A percentile compares a stretch with the other conserved stretches of the same genome.
phyloP scores from a whole-genome alignment of 257 asterid genomes.

The Handroanthus guayacan region DNA sequence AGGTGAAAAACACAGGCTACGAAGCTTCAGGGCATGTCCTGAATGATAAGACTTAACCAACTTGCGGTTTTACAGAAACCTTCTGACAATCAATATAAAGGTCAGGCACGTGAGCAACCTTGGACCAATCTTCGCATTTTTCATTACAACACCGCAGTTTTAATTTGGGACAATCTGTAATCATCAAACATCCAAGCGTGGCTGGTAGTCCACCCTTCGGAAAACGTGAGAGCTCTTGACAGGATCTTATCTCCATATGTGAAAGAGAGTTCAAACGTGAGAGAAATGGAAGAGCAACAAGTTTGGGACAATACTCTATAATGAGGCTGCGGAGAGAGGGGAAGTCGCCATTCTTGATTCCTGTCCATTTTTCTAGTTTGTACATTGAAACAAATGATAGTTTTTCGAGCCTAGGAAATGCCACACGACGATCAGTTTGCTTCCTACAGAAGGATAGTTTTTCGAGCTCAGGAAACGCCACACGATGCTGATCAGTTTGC shows the following conservation, averaged over 20 bases:
- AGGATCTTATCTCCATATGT: conserved; percentile 30
- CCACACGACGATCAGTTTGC: background rate
- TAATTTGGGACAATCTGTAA: conserved; percentile 23
- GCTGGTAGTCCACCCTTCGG: conserved; percentile 19
- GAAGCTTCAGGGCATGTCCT: too few species aligned
- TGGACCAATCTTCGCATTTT: background rate
- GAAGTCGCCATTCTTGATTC: conserved; percentile 23
- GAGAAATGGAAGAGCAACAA: conserved; percentile 25
- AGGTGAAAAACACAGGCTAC: too few species aligned
- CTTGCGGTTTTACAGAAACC: too few species aligned
- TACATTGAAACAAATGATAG: conserved; percentile 37
- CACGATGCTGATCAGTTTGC: background rate
- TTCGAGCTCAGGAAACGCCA: conserved; percentile 37
- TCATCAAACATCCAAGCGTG: conserved; percentile 9
- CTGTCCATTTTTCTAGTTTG: conserved; percentile 35
- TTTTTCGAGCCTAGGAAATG: conserved; percentile 40
- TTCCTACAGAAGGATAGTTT: conserved; percentile 35
- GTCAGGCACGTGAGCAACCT: background rate
- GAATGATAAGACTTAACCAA: too few species aligned
- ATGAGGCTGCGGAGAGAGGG: conserved; percentile 22
- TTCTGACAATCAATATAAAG: background rate
- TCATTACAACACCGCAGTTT: background rate
- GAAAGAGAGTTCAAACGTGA: conserved; percentile 26
- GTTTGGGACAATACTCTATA: conserved; percentile 31
- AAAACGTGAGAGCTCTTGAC: conserved; percentile 30